Percentiles rank a stretch among this genome's conserved stretches.
Conservation (phyloP, 352 stramenopile genomes). For the Blastocystis sp. region DNA sequence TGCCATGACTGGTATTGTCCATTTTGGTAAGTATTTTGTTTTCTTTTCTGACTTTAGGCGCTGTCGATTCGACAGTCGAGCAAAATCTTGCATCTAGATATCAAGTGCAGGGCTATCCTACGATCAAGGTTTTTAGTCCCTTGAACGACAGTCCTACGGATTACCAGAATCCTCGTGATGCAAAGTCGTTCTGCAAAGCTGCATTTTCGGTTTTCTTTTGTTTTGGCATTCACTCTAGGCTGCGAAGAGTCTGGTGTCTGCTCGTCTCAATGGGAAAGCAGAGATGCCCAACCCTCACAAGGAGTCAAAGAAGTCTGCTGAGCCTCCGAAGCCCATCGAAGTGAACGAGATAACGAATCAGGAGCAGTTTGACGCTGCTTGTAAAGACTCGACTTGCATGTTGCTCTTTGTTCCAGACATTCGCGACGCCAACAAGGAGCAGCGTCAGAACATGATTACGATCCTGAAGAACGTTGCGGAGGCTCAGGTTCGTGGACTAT, state of each 20-base stretch:
- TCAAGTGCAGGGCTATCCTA: conserved; percentile 48
- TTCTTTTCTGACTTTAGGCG: background rate
- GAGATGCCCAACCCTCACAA: background rate
- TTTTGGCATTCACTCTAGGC: background rate
- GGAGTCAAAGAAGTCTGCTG: background rate
- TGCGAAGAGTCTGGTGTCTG: conserved; percentile 38
- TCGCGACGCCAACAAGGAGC: conserved; percentile 12
- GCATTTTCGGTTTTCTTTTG: conserved; percentile 27
- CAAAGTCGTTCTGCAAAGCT: conserved; percentile 60
- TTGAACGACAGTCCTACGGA: background rate
- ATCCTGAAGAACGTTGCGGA: conserved; percentile 43
- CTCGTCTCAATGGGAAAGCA: conserved; percentile 26
- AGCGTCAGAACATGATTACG: conserved; percentile 52
- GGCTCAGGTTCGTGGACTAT: conserved; percentile 7
- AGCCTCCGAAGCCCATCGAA: conserved; percentile 41
- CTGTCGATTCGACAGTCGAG: conserved; percentile 46
- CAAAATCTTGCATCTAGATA: conserved; percentile 17
- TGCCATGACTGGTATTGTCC: conserved; percentile 58
- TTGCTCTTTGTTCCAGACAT: conserved; percentile 56
- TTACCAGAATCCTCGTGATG: conserved; percentile 44
- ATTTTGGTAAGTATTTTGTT: conserved; percentile 23
- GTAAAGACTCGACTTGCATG: conserved; percentile 52
- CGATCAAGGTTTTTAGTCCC: conserved; percentile 54
- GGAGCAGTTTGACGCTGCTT: conserved; percentile 46
- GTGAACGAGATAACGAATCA: conserved; percentile 60